Evolutionary conservation across 2,329 filamentous ascomycete genomes (phyloP), one percentile per base, ranked within the genome.

Genomic region (Neonectria hederae): DNA sequence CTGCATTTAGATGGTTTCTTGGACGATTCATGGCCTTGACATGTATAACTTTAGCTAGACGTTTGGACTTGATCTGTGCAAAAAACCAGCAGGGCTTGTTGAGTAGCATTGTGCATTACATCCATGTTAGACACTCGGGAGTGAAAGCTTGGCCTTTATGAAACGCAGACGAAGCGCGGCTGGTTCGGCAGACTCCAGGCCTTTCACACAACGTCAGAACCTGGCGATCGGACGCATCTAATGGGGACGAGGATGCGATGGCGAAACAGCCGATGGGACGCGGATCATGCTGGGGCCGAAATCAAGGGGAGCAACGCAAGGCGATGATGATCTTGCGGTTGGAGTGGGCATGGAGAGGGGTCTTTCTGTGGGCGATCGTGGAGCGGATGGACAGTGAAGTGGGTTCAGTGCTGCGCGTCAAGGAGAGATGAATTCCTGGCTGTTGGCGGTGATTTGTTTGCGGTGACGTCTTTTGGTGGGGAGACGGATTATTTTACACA

Each of bases 301-400:
- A 63, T 58, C 54, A 53, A 63, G 54, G 54, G 54, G 60, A 58
- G 28, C 40, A 63, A 24, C 22, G 54, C 60, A 63, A 54, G 42
- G 48, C 49, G 42, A 58, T 58, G 42, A 58, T 58, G 54, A 48
- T 54, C 48, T 14, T 30, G 26, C 22, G 19, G 22, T 48, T 21
- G 49, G 38, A 21, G 17, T 35, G 5, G 22, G 13, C 35, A 42
- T 3, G 52, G 22, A 35, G 19, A 54, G 32, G 49, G 48, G 38
- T 14, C n/a, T 21, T 42, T 42, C n/a, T 19, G n/a, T 3, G 8
- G 38, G 38, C 38, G 38, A 42, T 42, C 38, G 38, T 42, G 38
- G 38, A 42, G 38, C 7, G 9, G 35, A 24, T 22, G 43, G 52
- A 22, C 48, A 32, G 17, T 22, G 19, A 54, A 38, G 48, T 62